A percentile compares a stretch with the other conserved stretches of the same genome.
Conservation (phyloP, 495 filamentous ascomycete genomes). For the Emericellopsis terricola region DNA sequence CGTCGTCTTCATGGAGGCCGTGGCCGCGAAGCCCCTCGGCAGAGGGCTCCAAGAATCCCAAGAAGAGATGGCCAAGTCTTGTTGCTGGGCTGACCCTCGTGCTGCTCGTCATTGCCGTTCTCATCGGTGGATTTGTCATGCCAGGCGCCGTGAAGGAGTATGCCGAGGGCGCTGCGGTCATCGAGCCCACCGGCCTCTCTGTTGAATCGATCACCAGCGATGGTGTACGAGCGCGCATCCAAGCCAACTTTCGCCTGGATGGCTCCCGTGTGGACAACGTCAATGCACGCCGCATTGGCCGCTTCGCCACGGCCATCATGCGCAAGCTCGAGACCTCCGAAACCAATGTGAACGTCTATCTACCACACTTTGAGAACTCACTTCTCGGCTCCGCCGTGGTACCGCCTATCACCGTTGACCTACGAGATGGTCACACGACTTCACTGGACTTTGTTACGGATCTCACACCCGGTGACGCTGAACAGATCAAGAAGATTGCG, state of each 20-base stretch:
- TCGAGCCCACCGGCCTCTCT: constrained; percentile 65
- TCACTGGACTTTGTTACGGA: constrained; percentile 62
- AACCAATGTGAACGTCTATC: constrained; percentile 55
- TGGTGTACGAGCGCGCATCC: constrained; percentile 60
- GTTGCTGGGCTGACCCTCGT: constrained; percentile 26
- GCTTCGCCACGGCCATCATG: constrained; percentile 66
- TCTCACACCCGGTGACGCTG: constrained; percentile 55
- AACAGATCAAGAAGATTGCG: constrained; percentile 60
- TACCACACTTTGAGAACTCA: constrained; percentile 68
- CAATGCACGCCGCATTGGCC: constrained; percentile 54
- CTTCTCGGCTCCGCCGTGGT: constrained; percentile 60
- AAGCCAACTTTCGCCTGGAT: constrained; percentile 66
- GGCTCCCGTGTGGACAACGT: constrained; percentile 50
- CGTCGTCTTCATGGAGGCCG: neutral
- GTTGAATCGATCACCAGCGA: constrained; percentile 63
- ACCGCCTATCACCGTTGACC: constrained; percentile 52
- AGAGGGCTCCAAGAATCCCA: too few species aligned
- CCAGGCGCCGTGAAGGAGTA: constrained; percentile 72
- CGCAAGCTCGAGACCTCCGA: constrained; percentile 47
- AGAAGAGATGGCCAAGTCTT: constrained; percentile 23
- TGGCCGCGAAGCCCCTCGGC: too few species aligned
- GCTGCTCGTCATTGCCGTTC: constrained; percentile 21
- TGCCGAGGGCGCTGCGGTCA: constrained; percentile 58
- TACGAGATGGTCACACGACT: constrained; percentile 61
- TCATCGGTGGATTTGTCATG: constrained; percentile 53